Conservation (phyloP, 2,329 filamentous ascomycete genomes). For the Aspergillus aculeatinus region DNA sequence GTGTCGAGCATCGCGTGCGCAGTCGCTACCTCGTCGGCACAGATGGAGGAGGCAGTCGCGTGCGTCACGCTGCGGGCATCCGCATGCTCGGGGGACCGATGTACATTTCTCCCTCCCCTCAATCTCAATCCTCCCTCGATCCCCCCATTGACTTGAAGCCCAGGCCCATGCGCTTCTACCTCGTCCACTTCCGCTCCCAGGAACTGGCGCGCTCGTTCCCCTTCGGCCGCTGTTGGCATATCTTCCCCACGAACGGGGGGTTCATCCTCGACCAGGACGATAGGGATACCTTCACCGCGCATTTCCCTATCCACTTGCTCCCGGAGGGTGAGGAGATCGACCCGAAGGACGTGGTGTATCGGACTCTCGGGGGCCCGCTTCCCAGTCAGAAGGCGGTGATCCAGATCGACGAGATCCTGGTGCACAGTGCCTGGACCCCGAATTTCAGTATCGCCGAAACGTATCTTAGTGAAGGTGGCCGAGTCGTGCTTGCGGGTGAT, state of each 20-base stretch:
- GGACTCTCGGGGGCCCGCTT: slow-evolving; percentile 21
- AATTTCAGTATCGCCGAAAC: slow-evolving; percentile 30
- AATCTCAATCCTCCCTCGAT: neutral
- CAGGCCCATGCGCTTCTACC: slow-evolving; percentile 22
- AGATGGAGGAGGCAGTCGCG: slow-evolving; percentile 29
- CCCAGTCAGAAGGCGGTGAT: slow-evolving; percentile 17
- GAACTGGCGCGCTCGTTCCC: slow-evolving; percentile 25
- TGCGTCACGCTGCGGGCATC: slow-evolving; percentile 24
- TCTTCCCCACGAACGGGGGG: slow-evolving; percentile 26
- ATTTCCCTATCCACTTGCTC: slow-evolving; percentile 20
- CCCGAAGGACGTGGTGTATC: slow-evolving; percentile 24
- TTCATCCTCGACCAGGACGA: slow-evolving; percentile 35
- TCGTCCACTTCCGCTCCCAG: slow-evolving; percentile 35
- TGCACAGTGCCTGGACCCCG: slow-evolving; percentile 30
- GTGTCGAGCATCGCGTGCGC: slow-evolving; percentile 19
- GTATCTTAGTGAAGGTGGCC: slow-evolving; percentile 18
- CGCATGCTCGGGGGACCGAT: slow-evolving; percentile 26
- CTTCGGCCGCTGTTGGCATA: slow-evolving; percentile 35
- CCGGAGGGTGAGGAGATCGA: slow-evolving; percentile 19
- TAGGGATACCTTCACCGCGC: slow-evolving; percentile 35
- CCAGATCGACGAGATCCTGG: slow-evolving; percentile 36
- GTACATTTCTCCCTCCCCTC: slow-evolving; percentile 16
- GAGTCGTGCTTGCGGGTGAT: slow-evolving; percentile 36
- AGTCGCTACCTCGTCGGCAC: slow-evolving; percentile 28
- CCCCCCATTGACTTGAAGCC: neutral